Evolutionary conservation across 148 eudicot species (phyloP).

Genomic region (Talinum fruticosum): DNA sequence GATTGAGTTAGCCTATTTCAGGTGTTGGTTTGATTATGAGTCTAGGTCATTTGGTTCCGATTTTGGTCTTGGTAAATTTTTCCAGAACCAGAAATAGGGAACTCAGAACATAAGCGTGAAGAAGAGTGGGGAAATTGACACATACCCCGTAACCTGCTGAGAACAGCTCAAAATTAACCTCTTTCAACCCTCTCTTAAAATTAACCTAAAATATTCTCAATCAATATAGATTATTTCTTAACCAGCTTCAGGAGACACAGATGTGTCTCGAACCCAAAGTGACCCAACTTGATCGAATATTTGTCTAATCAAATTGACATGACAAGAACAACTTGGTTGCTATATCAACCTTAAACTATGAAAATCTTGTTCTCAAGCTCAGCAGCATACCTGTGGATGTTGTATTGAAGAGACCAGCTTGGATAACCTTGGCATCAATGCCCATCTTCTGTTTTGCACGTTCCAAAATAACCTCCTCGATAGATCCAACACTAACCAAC

Average conservation of each 20-base stretch:
- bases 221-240: not conserved
- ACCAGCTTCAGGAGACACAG: not conserved
- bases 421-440: constrained; percentile 98
- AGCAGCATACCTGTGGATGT: constrained; percentile 80
- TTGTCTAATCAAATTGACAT: not conserved
- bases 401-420: constrained; percentile 96
- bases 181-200: not conserved
- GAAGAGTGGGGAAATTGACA: not conserved
- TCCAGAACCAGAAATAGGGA: too few relatives aligned
- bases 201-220: not conserved
- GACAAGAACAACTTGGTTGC: not conserved
- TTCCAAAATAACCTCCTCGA: constrained; percentile 94
- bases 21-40: too few relatives aligned
- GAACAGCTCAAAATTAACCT: not conserved
- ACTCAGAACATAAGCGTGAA: too few relatives aligned
- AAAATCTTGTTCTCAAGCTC: not conserved
- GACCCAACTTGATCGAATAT: not conserved
- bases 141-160: not conserved
- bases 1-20: too few relatives aligned
- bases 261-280: too few relatives aligned
- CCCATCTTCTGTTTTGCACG: constrained; percentile 99
- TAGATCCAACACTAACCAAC: constrained; percentile 92
- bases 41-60: too few relatives aligned
- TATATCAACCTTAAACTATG: not conserved
- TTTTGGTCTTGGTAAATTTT: too few relatives aligned